Conservation (phyloP, 139 green algal species). For the Spirogloea muscicola region DNA sequence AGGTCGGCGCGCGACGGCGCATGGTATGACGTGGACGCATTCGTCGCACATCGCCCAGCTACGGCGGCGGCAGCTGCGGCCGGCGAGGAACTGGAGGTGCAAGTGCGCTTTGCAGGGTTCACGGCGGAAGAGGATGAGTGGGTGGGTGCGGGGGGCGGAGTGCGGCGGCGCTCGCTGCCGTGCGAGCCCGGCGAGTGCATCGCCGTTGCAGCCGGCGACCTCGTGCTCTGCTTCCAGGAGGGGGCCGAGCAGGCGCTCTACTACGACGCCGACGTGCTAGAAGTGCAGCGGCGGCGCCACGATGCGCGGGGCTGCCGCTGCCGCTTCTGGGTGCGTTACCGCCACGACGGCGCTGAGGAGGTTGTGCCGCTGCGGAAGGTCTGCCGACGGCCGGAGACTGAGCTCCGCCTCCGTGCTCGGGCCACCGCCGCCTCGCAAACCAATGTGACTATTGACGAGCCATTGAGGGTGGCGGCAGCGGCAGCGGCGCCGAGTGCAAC, state of each 20-base stretch:
- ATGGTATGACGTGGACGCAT: constrained; percentile 16
- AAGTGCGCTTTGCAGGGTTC: constrained; percentile 36
- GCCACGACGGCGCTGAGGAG: constrained; percentile 36
- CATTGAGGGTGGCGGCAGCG: too few species aligned
- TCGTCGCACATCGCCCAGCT: constrained; percentile 5
- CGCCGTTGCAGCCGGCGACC: constrained; percentile 28
- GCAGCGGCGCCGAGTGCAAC: too few species aligned
- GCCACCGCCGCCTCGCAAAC: too few species aligned
- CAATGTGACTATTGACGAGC: too few species aligned
- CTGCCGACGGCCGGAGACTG: constrained; percentile 36
- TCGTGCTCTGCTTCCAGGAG: constrained; percentile 48
- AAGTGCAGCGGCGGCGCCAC: constrained; percentile 42
- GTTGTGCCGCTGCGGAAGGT: constrained; percentile 43
- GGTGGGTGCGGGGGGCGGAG: background rate
- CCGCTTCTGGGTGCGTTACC: constrained; percentile 40
- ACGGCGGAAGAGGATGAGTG: constrained; percentile 42
- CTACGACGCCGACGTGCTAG: constrained; percentile 38
- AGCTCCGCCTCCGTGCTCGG: constrained; percentile 32
- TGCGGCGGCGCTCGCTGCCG: constrained; percentile 38
- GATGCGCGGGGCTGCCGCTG: constrained; percentile 39
- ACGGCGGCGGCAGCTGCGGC: too few species aligned
- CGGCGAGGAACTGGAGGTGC: constrained; percentile 26
- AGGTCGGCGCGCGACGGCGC: constrained; percentile 27
- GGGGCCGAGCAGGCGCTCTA: constrained; percentile 40
- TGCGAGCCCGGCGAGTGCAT: constrained; percentile 42